These are phyloP conservation scores for Aureobasidium leucospermi DNA, from an alignment of 2,329 filamentous ascomycete genomes.

Conservation along the genomic window DNA sequence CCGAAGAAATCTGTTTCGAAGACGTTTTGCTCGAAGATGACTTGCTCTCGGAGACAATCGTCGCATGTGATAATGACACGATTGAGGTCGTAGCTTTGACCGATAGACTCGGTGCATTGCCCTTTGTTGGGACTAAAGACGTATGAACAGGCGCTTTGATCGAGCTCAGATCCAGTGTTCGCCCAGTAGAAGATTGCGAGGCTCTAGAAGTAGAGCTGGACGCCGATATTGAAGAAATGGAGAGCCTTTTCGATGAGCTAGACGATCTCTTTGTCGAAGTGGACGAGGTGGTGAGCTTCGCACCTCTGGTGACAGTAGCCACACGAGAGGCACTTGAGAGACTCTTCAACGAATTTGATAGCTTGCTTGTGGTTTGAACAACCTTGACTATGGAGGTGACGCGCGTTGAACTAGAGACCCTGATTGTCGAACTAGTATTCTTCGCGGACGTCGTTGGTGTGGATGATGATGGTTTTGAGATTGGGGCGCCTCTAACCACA, in stretches of 20 bases:
- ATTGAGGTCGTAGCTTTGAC: background rate
- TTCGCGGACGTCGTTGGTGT: background rate
- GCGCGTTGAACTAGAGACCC: too few species aligned
- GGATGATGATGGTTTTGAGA: background rate
- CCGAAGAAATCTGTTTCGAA: background rate
- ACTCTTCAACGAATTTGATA: background rate
- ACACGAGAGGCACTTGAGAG: background rate
- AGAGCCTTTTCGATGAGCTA: background rate
- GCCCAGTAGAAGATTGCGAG: background rate
- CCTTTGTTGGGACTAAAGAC: background rate
- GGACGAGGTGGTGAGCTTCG: background rate
- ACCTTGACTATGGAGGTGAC: too few species aligned
- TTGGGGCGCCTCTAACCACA: background rate
- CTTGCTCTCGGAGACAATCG: background rate
- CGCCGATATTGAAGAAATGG: background rate
- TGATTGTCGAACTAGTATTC: too few species aligned
- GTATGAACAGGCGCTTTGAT: background rate
- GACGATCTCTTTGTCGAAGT: background rate
- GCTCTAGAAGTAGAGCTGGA: background rate
- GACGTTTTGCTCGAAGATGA: background rate
- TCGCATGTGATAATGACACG: background rate
- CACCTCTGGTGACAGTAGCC: background rate
- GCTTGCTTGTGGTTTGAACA: background rate
- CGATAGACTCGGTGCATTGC: background rate
- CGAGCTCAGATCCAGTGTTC: background rate